Evolutionary conservation across 768 basidiomycete genomes (phyloP), one percentile per base, ranked within the genome.

Genomic region (Lentinula sp.): DNA sequence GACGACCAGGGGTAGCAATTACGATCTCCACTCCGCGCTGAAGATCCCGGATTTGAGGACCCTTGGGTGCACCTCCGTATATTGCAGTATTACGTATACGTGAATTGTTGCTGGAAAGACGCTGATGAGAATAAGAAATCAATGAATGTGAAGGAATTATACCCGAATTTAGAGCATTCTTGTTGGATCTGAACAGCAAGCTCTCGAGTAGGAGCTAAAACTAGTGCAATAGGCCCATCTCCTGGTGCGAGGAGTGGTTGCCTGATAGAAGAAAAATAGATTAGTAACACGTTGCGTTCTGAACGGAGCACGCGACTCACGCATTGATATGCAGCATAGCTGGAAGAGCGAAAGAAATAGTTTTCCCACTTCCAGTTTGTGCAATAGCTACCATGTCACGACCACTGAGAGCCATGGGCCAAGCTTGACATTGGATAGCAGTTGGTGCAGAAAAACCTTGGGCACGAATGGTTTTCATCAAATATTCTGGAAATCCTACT

Each of bases 321-420:
- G 97, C 97, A 83, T 98, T 99, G 79, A 99, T 99, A 75, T 99
- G 97, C 37, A 99, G 81, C 96, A 98, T 99, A 54, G 97, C 95
- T 45, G 97, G 97, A 45, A 99, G 87, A 61, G 97, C 96, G 72
- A 99, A 99, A 8, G 95, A 86, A 61, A 99, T 98, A 6, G 97
- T 99, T 79, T 99, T 99, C 60, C 97, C 97, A 74, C 93, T 95
- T 60, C 97, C 97, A 5, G 97, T 99, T 74, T 98, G 95, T 42
- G 97, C 95, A 67, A 99, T 93, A 59, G 97, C 97, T 45, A 96
- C 91, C 43, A 98, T 82, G 74, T 99, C 96, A 62, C 93, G 83
- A 59, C 96, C 96, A 55, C 83, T 92, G 32, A 98, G 80, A 3
- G 97, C 96, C 95, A 98, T 98, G 0, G 97, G 97, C 97, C 97